These are phyloP conservation scores for Combretum micranthum DNA, from an alignment of 345 rosid species.

Conservation along the genomic window DNA sequence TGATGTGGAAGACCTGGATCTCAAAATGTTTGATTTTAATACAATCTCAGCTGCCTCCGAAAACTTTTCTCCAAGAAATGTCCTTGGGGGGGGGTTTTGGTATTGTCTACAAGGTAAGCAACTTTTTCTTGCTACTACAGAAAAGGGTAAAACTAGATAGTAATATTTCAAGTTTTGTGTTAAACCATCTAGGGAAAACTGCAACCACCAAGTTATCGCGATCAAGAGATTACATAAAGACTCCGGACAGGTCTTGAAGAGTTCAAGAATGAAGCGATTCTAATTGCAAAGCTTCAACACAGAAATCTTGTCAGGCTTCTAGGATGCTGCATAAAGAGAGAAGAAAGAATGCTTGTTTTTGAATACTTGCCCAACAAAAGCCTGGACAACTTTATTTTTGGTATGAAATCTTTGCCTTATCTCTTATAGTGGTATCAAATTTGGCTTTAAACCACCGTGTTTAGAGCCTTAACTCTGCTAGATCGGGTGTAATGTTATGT, in stretches of 20 bases:
- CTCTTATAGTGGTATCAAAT: too few relatives aligned
- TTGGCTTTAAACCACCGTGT: too few relatives aligned
- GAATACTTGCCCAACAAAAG: constrained; percentile 34
- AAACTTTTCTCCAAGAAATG: constrained; percentile 14
- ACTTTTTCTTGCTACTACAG: not conserved
- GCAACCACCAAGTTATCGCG: constrained; percentile 19
- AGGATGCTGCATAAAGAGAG: constrained; percentile 27
- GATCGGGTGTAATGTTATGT: too few relatives aligned
- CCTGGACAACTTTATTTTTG: constrained; percentile 24
- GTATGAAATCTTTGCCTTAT: constrained; percentile 1
- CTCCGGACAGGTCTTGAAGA: constrained; percentile 30
- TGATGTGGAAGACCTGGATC: not conserved
- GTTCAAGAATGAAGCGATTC: constrained; percentile 21
- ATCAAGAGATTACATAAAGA: constrained; percentile 25
- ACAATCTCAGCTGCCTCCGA: constrained; percentile 18
- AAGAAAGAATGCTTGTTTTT: constrained; percentile 26
- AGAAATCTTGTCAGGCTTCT: constrained; percentile 30
- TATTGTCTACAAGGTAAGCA: constrained; percentile 15
- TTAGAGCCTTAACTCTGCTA: too few relatives aligned
- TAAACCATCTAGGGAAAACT: constrained; percentile 15
- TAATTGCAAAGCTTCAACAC: constrained; percentile 26
- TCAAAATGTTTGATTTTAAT: constrained; percentile 20
- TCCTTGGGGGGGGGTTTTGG: constrained; percentile 40
- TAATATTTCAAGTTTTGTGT: not conserved
- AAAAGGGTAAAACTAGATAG: not conserved